Evolutionary conservation across 257 asterid genomes (phyloP).

Genomic region (Solanum ahanhuiri): DNA sequence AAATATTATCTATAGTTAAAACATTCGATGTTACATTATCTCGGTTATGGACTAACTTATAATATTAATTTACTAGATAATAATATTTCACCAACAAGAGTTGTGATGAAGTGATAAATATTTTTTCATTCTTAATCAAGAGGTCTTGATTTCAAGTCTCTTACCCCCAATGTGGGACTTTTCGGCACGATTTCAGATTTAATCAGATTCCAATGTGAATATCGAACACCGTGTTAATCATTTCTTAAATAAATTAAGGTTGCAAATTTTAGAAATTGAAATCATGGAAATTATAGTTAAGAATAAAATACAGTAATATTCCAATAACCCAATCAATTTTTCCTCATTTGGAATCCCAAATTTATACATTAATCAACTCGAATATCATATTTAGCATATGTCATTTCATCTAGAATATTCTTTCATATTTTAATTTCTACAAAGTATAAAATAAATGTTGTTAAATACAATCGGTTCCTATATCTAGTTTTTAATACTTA

Average conservation of each 20-base stretch:
- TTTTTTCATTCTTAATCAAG: too few species aligned
- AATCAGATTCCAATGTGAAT: rapidly evolving
- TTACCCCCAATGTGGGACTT: rapidly evolving
- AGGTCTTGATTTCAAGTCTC: too few species aligned
- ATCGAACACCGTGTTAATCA: too few species aligned
- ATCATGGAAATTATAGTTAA: not conserved
- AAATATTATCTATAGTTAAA: too few species aligned
- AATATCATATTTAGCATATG: not conserved
- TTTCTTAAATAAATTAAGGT: not conserved
- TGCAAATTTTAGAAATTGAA: not conserved
- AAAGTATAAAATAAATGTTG: not conserved
- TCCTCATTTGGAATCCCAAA: not conserved
- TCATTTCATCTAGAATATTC: not conserved
- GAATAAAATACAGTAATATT: not conserved
- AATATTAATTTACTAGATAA: too few species aligned
- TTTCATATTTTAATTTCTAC: not conserved
- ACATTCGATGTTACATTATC: not conserved
- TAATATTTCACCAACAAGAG: rapidly evolving
- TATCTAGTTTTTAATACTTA: not conserved
- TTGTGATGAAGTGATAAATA: rapidly evolving
- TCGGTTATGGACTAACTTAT: too few species aligned
- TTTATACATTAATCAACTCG: not conserved
- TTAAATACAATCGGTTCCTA: not conserved
- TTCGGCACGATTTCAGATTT: rapidly evolving
- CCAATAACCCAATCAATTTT: not conserved